Conservation (phyloP, 2,329 filamentous ascomycete genomes). For the Pyrenophora tritici-repentis region DNA sequence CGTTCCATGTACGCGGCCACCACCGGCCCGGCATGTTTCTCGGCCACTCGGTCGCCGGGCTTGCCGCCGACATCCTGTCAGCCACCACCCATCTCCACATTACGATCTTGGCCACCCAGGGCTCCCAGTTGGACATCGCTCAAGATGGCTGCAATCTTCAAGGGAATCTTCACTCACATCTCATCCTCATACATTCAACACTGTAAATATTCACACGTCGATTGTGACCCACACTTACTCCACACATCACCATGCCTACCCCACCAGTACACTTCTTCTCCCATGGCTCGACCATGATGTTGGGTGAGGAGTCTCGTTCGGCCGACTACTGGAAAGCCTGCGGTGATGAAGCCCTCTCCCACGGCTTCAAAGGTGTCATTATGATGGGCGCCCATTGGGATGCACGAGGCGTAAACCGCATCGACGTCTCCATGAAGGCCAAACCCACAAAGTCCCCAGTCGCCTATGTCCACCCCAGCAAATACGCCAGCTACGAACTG, state of each 20-base stretch:
- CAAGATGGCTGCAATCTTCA: background rate
- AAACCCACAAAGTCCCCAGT: slow-evolving; percentile 66
- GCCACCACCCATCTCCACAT: slow-evolving; percentile 14
- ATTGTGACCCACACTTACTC: background rate
- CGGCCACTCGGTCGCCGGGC: background rate
- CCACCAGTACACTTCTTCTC: slow-evolving; percentile 70
- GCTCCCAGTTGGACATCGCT: background rate
- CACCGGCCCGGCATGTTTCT: background rate
- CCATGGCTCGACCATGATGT: slow-evolving; percentile 74
- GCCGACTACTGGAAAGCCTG: slow-evolving; percentile 69
- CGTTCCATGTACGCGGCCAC: too few relatives aligned
- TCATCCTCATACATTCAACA: too few relatives aligned
- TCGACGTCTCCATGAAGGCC: slow-evolving; percentile 67
- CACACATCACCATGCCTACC: slow-evolving; percentile 24
- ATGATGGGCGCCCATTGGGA: slow-evolving; percentile 76
- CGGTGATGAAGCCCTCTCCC: slow-evolving; percentile 65
- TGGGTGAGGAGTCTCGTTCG: slow-evolving; percentile 66
- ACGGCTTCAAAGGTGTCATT: slow-evolving; percentile 65
- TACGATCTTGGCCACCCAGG: slow-evolving; percentile 11
- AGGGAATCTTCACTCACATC: background rate
- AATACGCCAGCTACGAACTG: slow-evolving; percentile 67
- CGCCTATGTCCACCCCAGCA: slow-evolving; percentile 68
- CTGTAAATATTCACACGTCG: too few relatives aligned
- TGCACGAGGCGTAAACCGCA: slow-evolving; percentile 55
- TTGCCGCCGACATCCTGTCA: too few relatives aligned